Conservation (phyloP, 495 filamentous ascomycete species). For the Recurvomyces mirabilis region DNA sequence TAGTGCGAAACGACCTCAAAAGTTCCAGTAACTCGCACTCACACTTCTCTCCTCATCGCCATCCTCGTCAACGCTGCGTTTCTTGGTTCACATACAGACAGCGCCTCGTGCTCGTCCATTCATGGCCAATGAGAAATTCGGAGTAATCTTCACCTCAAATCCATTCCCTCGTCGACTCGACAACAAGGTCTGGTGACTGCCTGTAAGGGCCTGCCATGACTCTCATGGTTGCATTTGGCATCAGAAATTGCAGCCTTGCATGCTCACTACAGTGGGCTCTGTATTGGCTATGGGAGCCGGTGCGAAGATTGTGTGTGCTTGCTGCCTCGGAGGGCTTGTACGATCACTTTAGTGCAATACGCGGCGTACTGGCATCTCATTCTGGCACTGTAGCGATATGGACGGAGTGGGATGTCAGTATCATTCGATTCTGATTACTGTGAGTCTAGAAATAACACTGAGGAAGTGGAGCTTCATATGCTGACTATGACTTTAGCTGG, state of each 20-base stretch:
- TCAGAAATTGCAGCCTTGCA: conserved; percentile 80
- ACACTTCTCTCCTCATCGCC: no score
- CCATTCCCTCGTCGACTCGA: conserved; percentile 1
- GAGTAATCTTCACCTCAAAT: conserved; percentile 78
- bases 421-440: conserved; percentile 99
- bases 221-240: conserved; percentile 87
- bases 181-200: conserved; percentile 45
- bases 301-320: conserved; percentile 37
- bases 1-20: no score
- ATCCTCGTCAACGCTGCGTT: conserved; percentile 97
- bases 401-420: conserved; percentile 38
- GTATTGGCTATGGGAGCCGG: conserved; percentile 33
- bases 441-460: no score
- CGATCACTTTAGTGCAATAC: conserved; percentile 98
- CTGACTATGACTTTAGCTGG: no score
- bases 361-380: conserved; percentile 61
- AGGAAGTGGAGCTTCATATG: no score
- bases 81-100: conserved; percentile 96
- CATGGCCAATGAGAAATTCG: conserved; percentile 99
- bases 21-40: no score
- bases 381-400: conserved; percentile 30
- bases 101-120: conserved; percentile 21
- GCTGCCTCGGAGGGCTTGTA: no score
- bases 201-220: conserved; percentile 89
- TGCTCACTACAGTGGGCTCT: conserved; percentile 6